phyloP scores from a whole-genome alignment of 129 eudicot species.

The Flaveria brownii region DNA sequence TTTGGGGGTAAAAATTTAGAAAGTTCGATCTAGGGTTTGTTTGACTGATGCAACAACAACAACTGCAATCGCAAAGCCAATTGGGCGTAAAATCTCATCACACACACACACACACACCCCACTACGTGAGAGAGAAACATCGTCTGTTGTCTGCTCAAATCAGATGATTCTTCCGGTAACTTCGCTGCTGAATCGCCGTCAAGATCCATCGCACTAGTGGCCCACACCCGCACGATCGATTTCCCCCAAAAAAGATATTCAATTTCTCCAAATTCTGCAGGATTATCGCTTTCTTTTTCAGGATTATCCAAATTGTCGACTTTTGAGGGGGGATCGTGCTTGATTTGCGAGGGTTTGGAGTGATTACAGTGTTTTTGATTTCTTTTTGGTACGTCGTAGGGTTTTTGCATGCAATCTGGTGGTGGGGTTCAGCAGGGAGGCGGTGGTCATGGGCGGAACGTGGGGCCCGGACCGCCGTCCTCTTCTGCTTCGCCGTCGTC shows the following conservation, averaged over 20 bases:
- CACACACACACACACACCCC: slow-evolving; percentile 25
- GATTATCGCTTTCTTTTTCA: slow-evolving; percentile 21
- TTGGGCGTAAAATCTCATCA: slow-evolving; percentile 33
- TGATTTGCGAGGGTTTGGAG: slow-evolving; percentile 28
- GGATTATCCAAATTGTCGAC: slow-evolving; percentile 7
- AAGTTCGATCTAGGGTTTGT: slow-evolving; percentile 41
- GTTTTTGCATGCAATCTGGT: slow-evolving; percentile 73
- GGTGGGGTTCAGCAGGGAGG: slow-evolving; percentile 70
- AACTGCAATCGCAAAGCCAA: slow-evolving; percentile 17
- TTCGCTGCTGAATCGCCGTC: slow-evolving; percentile 43
- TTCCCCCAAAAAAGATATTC: not conserved
- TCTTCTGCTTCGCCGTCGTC: slow-evolving; percentile 85
- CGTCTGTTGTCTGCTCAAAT: slow-evolving; percentile 22
- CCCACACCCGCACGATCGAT: slow-evolving; percentile 34
- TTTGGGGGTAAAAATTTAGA: slow-evolving; percentile 20
- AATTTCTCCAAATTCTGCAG: slow-evolving; percentile 27
- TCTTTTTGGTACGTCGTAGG: not conserved
- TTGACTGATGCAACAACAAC: slow-evolving; percentile 25
- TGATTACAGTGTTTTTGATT: slow-evolving; percentile 27
- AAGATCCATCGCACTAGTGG: slow-evolving; percentile 39
- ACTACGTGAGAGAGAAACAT: slow-evolving; percentile 40
- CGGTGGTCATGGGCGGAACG: slow-evolving; percentile 46
- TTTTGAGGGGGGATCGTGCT: not conserved
- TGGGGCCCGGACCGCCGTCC: slow-evolving; percentile 61
- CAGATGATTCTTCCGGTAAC: slow-evolving; percentile 51